A percentile compares a stretch with the other conserved stretches of the same genome.
phyloP scores from a whole-genome alignment of 2,329 filamentous ascomycete species.

The Paecilomyces sp. region DNA sequence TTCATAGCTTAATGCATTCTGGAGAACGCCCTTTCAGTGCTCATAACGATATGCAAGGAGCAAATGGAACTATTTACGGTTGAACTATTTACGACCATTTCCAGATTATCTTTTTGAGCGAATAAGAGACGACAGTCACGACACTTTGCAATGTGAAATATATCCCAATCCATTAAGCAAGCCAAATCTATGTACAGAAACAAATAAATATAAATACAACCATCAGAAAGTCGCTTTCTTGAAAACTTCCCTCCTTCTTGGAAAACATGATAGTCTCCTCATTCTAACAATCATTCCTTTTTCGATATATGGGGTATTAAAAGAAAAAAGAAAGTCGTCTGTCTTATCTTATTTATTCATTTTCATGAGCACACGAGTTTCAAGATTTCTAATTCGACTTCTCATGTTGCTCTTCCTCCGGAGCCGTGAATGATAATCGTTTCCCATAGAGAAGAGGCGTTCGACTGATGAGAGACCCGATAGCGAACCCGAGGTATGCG shows the following conservation, averaged over 20 bases:
- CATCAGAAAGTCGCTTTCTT: no score
- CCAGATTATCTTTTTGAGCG: no score
- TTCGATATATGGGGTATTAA: not conserved
- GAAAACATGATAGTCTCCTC: no score
- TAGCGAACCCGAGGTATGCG: constrained; percentile 67
- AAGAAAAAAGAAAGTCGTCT: not conserved
- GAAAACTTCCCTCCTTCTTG: no score
- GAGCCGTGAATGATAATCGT: constrained; percentile 5
- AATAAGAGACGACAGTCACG: no score
- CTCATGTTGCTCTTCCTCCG: not conserved
- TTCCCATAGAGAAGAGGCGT: constrained; percentile 15
- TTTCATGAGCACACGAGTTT: not conserved
- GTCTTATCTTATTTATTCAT: not conserved
- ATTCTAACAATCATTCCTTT: not conserved
- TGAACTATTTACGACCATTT: no score
- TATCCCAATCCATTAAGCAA: not conserved
- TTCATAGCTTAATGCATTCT: not conserved
- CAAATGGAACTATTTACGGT: no score
- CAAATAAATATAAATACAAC: not conserved
- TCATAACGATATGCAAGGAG: no score
- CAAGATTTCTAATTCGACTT: not conserved
- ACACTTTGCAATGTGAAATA: not conserved
- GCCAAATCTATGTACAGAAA: not conserved
- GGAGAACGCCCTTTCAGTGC: no score
- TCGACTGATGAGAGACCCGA: constrained; percentile 44